Evolutionary conservation across 768 basidiomycete genomes (phyloP), one percentile per base, ranked within the genome.

Genomic region (Tylopilus sp.): DNA sequence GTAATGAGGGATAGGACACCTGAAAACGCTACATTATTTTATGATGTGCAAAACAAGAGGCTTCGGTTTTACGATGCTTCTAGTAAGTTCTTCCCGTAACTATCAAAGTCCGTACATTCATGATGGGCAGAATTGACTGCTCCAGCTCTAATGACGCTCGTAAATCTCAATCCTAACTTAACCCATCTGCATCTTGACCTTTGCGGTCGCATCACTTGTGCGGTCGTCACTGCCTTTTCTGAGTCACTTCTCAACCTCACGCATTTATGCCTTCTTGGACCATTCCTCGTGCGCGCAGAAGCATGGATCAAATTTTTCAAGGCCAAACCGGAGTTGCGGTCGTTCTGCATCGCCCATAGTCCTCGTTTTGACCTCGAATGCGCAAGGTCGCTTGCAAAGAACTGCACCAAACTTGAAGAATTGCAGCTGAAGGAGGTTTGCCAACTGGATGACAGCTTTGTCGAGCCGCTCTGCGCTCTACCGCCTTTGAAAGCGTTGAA

Each of bases 61-160:
- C 73, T 99, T 30, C 81, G 77, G 0, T 70, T 99, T 35, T 95
- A 91, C 61, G 97, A 99, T 69, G 88, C 85, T 38, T 97, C 95
- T 0, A 86, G 93, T 95, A 66, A 57, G 88, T 71, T n/a, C 4
- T 3, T 7, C 39, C 12, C 50, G 2, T 39, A 20, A 28, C 40
- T 31, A 15, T 36, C 17, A 11, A 31, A 43, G 2, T n/a, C 17
- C 36, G 9, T 20, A 43, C 45, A 1, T 28, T 64, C 17, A 62
- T 36, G 17, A 25, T 39, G 43, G n/a, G 3, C 50, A 95, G 92
- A 84, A 35, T 77, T 99, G 25, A 67, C 77, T 0, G 76, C 88
- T 0, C 72, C 80, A 3, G 85, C 88, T 4, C 77, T 94, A 40
- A 73, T 74, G 35, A 79, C 88, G 0, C 79, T 98, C 9, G 82